Base-by-base conservation (phyloP, 2,329 filamentous ascomycete genomes). In the Grosmannia clavigera region DNA sequence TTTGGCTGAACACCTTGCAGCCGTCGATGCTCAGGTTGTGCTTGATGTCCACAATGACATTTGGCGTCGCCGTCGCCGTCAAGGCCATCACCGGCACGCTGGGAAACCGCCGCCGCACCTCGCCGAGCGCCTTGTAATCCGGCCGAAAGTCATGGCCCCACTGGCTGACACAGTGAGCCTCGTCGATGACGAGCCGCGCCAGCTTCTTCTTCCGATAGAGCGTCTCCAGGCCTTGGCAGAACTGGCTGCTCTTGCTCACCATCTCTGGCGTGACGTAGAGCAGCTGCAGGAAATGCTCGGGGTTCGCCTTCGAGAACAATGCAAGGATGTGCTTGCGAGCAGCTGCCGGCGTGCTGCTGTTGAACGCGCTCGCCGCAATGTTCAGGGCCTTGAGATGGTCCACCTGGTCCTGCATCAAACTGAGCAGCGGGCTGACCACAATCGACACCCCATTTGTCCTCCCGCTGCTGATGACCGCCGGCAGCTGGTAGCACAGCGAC, bases 121-220 rank as follows among this genome's bases (percentile, higher is more conserved):
- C 80, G 33, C 92, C 90, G 4, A 99, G 77, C 35, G 82, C 81
- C 72, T 96, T 96, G 76, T 99, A 99, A 70, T 97, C 92, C 0
- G 92, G 92, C 54, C 95, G 84, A 70, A 99, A 99, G 71, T 99
- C 94, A 67, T 99, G 94, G 0, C 94, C 94, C 94, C 94, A 99
- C 76, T 99, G 92, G 71, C 94, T 97, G 31, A 99, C 92, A 71
- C 94, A 99, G 71, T 99, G 94, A n/a, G 94, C 94, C 74, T 99
- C 95, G 66, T 99, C 94, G 64, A 99, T 95, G 58, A 99, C 94
- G 56, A 99, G 83, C 31, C 94, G 84, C 19, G 95, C 92, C 58
- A 99, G 82, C 66, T 86, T 88, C 3, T 80, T 76, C 57, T 83
- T 83, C 16, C 73, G 72, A 70, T 96, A 81, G n/a, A 99, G 77